phyloP scores from a whole-genome alignment of 2,329 filamentous ascomycete species.

The Colletotrichum sp. region DNA sequence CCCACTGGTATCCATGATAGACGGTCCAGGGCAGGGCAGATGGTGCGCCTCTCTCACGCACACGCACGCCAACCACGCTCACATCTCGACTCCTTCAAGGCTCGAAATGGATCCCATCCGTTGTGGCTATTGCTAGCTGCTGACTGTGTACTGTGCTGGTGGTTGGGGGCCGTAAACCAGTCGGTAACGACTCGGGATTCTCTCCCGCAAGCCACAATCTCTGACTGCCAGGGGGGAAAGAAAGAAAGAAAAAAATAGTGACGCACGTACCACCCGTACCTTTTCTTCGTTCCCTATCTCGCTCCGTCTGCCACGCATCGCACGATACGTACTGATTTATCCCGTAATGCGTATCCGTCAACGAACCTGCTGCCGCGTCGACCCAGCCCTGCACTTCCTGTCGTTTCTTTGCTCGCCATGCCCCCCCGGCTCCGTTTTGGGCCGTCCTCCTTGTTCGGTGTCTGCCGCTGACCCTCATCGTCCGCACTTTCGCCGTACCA shows the following conservation, averaged over 20 bases:
- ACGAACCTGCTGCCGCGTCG: background rate
- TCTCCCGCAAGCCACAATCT: background rate
- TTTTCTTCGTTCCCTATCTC: background rate
- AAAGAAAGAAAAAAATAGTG: background rate
- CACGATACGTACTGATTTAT: background rate
- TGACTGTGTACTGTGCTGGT: background rate
- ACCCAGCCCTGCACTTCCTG: background rate
- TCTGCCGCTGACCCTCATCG: slow-evolving; percentile 12
- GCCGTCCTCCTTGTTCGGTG: slow-evolving; percentile 7
- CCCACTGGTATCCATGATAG: background rate
- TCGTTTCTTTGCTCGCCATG: slow-evolving; percentile 5
- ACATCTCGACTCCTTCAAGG: background rate
- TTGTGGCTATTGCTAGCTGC: background rate
- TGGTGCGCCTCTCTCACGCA: background rate
- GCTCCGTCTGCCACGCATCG: background rate
- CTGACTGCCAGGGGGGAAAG: background rate
- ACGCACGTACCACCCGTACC: slow-evolving; percentile 9
- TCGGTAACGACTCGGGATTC: slow-evolving; percentile 15
- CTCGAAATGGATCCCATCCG: background rate
- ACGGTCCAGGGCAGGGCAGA: background rate
- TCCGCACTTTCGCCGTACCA: slow-evolving; percentile 3
- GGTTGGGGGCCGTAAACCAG: background rate
- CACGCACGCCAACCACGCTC: background rate
- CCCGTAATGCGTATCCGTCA: background rate
- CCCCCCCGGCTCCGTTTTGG: slow-evolving; percentile 2